phyloP scores from a whole-genome alignment of 495 filamentous ascomycete species.

The Aspergillus sclerotiicarbonarius region DNA sequence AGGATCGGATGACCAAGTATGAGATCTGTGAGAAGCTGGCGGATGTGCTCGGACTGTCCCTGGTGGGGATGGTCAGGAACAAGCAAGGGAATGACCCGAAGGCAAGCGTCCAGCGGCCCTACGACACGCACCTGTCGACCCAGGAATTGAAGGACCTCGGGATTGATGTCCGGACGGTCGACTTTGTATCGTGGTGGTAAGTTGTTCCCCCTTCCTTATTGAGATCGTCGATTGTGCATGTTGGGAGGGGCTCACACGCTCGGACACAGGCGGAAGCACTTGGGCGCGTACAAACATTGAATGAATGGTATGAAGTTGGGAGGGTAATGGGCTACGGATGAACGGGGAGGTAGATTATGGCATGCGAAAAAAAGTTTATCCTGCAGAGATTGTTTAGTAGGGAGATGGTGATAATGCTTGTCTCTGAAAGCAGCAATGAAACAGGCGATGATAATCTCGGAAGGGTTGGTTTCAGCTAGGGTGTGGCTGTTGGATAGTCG shows the following conservation, averaged over 20 bases:
- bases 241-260: slow-evolving; percentile 18
- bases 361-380: neutral
- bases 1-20: slow-evolving; percentile 88
- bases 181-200: slow-evolving; percentile 85
- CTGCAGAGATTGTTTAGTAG: neutral
- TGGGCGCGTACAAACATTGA: slow-evolving; percentile 41
- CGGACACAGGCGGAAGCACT: slow-evolving; percentile 36
- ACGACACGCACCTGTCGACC: slow-evolving; percentile 85
- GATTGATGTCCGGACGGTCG: slow-evolving; percentile 70
- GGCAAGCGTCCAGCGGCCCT: slow-evolving; percentile 73
- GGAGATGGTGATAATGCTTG: neutral
- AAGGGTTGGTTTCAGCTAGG: neutral
- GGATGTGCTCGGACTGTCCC: slow-evolving; percentile 73
- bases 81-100: slow-evolving; percentile 74
- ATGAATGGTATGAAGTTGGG: neutral
- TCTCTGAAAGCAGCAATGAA: neutral
- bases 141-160: slow-evolving; percentile 70
- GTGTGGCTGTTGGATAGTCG: too few relatives aligned
- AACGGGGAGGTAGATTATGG: neutral
- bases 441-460: neutral
- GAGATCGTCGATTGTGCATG: slow-evolving; percentile 15
- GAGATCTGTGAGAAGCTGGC: slow-evolving; percentile 80
- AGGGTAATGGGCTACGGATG: neutral
- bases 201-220: slow-evolving; percentile 25
- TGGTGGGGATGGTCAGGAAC: slow-evolving; percentile 69